These are phyloP conservation scores for Kwoniella europaea DNA, from an alignment of 768 basidiomycete species.

Conservation along the genomic window DNA sequence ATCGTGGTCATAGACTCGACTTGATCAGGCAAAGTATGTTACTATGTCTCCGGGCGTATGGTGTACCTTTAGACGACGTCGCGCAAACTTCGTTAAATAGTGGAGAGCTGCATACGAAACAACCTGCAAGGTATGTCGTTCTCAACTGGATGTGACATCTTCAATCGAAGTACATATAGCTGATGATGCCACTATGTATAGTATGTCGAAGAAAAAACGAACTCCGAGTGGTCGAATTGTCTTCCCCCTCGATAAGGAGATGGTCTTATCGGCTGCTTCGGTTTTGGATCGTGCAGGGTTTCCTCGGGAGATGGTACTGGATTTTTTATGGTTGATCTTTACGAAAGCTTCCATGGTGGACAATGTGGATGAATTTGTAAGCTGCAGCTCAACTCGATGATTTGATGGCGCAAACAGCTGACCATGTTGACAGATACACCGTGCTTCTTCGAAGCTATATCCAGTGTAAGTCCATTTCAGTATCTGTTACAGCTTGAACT, in stretches of 20 bases:
- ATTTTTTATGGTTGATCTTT: conserved; percentile 46
- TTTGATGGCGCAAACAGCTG: neutral
- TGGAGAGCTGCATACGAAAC: conserved; percentile 18
- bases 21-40: conserved; percentile 23
- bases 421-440: conserved; percentile 18
- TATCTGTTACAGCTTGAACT: neutral
- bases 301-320: conserved; percentile 31
- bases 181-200: neutral
- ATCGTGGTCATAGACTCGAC: conserved; percentile 3
- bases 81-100: conserved; percentile 11
- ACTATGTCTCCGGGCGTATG: conserved; percentile 34
- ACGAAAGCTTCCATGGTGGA: conserved; percentile 24
- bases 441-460: conserved; percentile 17
- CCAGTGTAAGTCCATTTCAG: conserved; percentile 22
- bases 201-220: conserved; percentile 27
- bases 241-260: conserved; percentile 21
- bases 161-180: neutral
- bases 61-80: conserved; percentile 31
- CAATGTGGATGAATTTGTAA: conserved; percentile 41
- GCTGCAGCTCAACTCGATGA: conserved; percentile 4
- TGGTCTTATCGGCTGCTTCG: conserved; percentile 25
- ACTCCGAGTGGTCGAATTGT: neutral
- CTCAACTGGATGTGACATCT: no score
- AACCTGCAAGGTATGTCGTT: conserved; percentile 32
- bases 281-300: conserved; percentile 15